Evolutionary conservation across 148 eudicot genomes (phyloP).

Genomic region (Rhododendron ovatum): DNA sequence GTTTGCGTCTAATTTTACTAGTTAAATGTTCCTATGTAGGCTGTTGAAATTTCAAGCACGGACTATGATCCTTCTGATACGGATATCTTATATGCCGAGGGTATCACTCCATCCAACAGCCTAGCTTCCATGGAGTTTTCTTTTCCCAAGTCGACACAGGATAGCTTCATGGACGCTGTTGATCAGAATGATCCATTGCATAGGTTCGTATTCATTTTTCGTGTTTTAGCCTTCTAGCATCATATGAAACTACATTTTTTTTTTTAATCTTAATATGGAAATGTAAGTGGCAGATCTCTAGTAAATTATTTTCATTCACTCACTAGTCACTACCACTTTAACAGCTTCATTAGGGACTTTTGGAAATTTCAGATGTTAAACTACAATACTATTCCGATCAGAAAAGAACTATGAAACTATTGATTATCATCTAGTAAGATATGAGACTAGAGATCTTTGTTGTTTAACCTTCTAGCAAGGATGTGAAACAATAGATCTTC

Average conservation of each 20-base stretch:
- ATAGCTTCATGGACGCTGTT: constrained; percentile 29
- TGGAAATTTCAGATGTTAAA: not conserved
- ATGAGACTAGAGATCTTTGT: not conserved
- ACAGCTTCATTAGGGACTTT: not conserved
- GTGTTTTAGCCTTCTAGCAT: not conserved
- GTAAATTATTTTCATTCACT: not conserved
- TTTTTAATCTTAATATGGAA: not conserved
- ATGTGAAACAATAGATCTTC: not conserved
- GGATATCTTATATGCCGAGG: constrained; percentile 63
- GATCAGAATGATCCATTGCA: constrained; percentile 31
- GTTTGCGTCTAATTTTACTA: not conserved
- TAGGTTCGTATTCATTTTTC: constrained; percentile 30
- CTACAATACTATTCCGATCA: not conserved
- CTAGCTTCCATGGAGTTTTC: constrained; percentile 50
- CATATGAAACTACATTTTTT: not conserved
- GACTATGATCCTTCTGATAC: constrained; percentile 74
- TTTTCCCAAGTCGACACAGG: constrained; percentile 28
- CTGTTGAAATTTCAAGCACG: constrained; percentile 55
- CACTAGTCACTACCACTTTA: not conserved
- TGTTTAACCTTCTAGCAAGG: not conserved
- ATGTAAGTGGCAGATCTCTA: not conserved
- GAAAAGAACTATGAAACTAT: not conserved
- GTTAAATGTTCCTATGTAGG: constrained; percentile 35
- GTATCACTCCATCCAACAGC: constrained; percentile 48
- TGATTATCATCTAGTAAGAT: not conserved